Base-by-base conservation (phyloP, 1,284 basidiomycete genomes). In the Phellopilus nigrolimitatus region DNA sequence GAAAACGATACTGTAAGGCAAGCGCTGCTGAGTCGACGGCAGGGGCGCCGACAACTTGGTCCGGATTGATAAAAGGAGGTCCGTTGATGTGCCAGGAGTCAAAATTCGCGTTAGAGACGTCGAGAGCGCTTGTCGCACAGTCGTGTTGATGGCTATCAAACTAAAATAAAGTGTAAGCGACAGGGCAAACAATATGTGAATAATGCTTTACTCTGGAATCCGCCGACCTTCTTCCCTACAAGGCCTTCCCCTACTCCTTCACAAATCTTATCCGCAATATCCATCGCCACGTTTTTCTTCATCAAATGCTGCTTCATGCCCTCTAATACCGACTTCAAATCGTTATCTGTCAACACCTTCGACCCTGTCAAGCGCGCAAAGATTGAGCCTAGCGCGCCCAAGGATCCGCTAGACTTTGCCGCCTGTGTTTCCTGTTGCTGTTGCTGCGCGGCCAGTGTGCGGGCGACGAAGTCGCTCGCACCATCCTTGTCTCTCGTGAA, bases 241-340 rank as follows among this genome's bases (percentile, higher is more conserved):
- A 99, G 74, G 36, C 81, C 84, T 59, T 91, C 83, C 1, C 91
- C 92, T 9, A 99, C 94, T 12, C 88, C 84, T 61, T 95, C 91
- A 64, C 95, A 97, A 3, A 99, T 82, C 66, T 95, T 91, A 56
- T 95, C 90, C 7, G 95, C 79, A 57, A 99, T 97, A 53, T 97
- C 92, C 66, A 84, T 90, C 5, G 97, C 97, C 2, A 99, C 97
- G 62, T 99, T 99, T 75, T 99, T 99, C 70, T 90, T 85, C 90
- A 98, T 97, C 42, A 99, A 75, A 66, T 98, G 95, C 57, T 94
- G 89, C 65, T 95, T 93, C 94, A 99, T 99, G 17, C 84, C 89
- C 39, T 88, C 85, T 21, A 99, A 68, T 0, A 97, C 91, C 4
- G 95, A 95, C 56, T 82, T 80, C 34, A 99, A 69, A 65, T 98